Conservation (phyloP, 306 rosid species). For the Rubus idaeus region DNA sequence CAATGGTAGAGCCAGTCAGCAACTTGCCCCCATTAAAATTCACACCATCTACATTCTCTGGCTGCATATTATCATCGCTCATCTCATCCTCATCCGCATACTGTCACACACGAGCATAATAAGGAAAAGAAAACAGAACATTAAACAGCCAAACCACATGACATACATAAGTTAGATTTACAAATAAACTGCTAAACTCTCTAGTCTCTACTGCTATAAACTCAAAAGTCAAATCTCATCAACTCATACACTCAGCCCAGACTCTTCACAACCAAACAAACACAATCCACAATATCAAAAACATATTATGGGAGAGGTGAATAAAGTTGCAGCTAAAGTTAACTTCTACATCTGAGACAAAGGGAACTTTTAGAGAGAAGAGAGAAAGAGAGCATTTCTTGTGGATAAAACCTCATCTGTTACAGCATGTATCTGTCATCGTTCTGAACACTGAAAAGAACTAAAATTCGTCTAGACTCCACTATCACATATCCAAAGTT, state of each 20-base stretch:
- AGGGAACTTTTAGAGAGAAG: neutral
- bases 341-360: neutral
- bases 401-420: neutral
- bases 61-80: conserved; percentile 30
- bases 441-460: neutral
- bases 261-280: neutral
- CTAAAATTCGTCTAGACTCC: neutral
- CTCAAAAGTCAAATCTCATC: neutral
- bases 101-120: conserved; percentile 34
- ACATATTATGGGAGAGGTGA: neutral
- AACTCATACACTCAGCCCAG: neutral
- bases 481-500: neutral
- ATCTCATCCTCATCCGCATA: conserved; percentile 61
- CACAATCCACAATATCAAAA: neutral
- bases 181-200: neutral
- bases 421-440: neutral
- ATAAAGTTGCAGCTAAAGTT: neutral
- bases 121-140: neutral
- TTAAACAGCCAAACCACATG: neutral
- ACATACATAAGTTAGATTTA: neutral
- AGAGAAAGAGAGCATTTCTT: neutral
- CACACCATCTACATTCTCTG: conserved; percentile 27
- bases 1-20: conserved; percentile 49
- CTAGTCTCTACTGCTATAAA: neutral
- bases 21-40: conserved; percentile 33